Conservation (phyloP, 805 yeast species). For the Huiozyma sinensis region DNA sequence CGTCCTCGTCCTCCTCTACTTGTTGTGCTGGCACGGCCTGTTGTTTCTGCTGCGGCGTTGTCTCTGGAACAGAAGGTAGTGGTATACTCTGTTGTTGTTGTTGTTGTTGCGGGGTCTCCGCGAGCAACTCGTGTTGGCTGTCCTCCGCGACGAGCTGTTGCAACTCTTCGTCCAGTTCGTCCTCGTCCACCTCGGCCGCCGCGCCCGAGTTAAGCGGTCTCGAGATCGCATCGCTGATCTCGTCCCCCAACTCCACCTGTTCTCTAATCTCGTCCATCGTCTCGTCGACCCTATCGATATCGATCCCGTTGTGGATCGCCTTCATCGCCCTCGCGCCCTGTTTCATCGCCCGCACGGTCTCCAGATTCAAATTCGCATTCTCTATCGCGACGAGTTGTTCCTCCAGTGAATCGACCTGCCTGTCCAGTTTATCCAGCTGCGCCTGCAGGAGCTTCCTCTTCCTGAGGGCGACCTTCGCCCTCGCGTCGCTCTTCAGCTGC, state of each 20-base stretch:
- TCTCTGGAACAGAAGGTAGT: constrained; percentile 38
- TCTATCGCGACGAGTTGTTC: constrained; percentile 85
- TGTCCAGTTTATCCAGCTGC: constrained; percentile 69
- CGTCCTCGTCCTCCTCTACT: constrained; percentile 65
- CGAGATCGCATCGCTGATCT: constrained; percentile 90
- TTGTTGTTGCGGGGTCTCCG: constrained; percentile 2
- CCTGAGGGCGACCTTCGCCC: constrained; percentile 79
- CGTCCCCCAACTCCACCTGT: constrained; percentile 90
- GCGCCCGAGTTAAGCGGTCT: constrained; percentile 66
- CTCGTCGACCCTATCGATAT: constrained; percentile 91
- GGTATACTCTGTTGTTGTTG: constrained; percentile 15
- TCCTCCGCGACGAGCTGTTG: constrained; percentile 81
- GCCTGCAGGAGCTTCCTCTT: constrained; percentile 74
- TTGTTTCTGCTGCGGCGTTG: neutral
- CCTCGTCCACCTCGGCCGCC: constrained; percentile 62
- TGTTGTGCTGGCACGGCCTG: neutral
- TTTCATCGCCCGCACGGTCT: constrained; percentile 97
- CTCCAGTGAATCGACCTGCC: constrained; percentile 83
- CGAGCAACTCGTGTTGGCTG: constrained; percentile 16
- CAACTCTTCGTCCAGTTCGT: constrained; percentile 89
- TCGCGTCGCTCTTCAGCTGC: constrained; percentile 46
- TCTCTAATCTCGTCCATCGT: constrained; percentile 98
- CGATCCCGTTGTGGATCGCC: constrained; percentile 86
- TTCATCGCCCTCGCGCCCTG: constrained; percentile 97
- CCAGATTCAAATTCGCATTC: constrained; percentile 89